phyloP scores from a whole-genome alignment of 2,329 filamentous ascomycete genomes.

The Exophiala viscosa region DNA sequence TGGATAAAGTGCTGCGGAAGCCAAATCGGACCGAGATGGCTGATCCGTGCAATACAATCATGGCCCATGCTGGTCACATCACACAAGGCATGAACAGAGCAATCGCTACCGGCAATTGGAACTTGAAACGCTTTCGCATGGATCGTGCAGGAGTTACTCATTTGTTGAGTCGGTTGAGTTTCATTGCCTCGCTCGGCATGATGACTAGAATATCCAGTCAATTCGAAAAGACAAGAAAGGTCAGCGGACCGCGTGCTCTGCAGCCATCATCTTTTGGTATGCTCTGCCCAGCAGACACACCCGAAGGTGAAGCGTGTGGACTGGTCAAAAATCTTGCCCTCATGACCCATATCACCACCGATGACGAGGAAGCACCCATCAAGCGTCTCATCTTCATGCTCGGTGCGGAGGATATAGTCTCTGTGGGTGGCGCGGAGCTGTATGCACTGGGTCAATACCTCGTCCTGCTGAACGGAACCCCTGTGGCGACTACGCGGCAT shows the following conservation, averaged over 20 bases:
- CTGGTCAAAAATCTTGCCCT: constrained; percentile 95
- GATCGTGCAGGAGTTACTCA: constrained; percentile 95
- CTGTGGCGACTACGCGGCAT: constrained; percentile 77
- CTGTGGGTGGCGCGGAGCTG: constrained; percentile 79
- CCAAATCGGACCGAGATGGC: constrained; percentile 84
- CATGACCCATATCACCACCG: constrained; percentile 99
- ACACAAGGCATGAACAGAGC: constrained; percentile 91
- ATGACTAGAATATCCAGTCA: constrained; percentile 99
- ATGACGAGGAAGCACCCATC: constrained; percentile 88
- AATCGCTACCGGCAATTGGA: constrained; percentile 98
- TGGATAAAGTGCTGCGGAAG: constrained; percentile 94
- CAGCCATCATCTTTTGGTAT: constrained; percentile 98
- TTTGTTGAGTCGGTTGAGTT: constrained; percentile 89
- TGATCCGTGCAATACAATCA: constrained; percentile 80
- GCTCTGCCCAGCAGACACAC: constrained; percentile 94
- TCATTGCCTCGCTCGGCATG: constrained; percentile 96
- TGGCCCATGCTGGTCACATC: constrained; percentile 79
- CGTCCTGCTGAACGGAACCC: constrained; percentile 93
- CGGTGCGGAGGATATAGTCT: constrained; percentile 76
- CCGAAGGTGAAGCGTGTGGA: constrained; percentile 97
- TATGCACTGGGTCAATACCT: constrained; percentile 80
- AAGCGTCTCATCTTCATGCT: constrained; percentile 80
- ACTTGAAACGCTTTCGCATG: constrained; percentile 96
- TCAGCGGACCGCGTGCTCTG: constrained; percentile 88
- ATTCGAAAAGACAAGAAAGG: constrained; percentile 97